Evolutionary conservation across 1,284 basidiomycete genomes (phyloP).

Genomic region (Hypsizygus ulmarius): DNA sequence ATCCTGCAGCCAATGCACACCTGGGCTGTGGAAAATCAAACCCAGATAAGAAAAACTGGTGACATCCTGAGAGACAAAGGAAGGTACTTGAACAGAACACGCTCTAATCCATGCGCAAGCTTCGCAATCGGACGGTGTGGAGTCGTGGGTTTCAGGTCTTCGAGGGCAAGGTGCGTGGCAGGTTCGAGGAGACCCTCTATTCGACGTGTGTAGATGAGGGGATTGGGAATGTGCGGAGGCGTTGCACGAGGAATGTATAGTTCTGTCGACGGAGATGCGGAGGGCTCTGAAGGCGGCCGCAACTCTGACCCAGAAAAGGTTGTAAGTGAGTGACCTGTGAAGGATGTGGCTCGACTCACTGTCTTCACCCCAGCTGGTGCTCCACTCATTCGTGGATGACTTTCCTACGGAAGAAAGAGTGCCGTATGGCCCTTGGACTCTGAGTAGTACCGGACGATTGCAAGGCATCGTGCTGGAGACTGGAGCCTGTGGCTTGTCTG

Average conservation of each 20-base stretch:
- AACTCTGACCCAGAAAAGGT: conserved; percentile 6
- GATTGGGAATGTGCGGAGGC: neutral
- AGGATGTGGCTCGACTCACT: conserved; percentile 21
- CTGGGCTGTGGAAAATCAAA: conserved; percentile 54
- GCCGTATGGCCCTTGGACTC: too few species aligned
- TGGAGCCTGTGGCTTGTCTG: conserved; percentile 3
- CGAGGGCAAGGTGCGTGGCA: conserved; percentile 18
- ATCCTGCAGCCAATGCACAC: conserved; percentile 91
- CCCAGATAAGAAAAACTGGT: neutral
- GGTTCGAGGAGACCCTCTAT: conserved; percentile 44
- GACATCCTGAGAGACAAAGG: too few species aligned
- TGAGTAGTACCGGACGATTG: neutral
- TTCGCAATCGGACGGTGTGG: conserved; percentile 61
- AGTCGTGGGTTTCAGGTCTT: conserved; percentile 45
- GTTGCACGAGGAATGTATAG: neutral
- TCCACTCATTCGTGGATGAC: neutral
- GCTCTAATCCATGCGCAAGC: conserved; percentile 77
- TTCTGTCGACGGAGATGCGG: neutral
- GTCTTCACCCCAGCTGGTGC: conserved; percentile 30
- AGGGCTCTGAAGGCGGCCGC: conserved; percentile 5
- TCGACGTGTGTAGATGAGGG: conserved; percentile 26
- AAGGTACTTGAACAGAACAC: conserved; percentile 81
- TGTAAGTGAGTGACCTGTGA: neutral
- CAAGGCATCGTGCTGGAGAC: conserved; percentile 6
- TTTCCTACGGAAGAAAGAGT: neutral